Evolutionary conservation across 495 filamentous ascomycete species (phyloP).

Genomic region (Aspergillus cavernicola): DNA sequence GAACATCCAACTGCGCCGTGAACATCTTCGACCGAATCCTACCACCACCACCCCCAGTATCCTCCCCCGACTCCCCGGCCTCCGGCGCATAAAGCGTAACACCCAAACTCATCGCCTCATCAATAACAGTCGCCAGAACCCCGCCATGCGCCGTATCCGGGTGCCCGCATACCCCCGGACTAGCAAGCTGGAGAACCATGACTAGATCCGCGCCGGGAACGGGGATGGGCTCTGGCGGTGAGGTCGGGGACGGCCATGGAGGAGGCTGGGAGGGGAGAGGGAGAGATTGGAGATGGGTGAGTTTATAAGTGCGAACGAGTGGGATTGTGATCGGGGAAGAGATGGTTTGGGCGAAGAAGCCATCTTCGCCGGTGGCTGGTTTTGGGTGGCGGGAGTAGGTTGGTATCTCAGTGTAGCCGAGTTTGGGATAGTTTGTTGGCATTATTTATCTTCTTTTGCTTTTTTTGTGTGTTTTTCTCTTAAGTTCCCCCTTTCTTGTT

Average conservation of each 20-base stretch:
- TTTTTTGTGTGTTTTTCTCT: background rate
- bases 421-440: constrained; percentile 20
- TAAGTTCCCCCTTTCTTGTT: too few relatives aligned
- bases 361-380: constrained; percentile 38
- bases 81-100: constrained; percentile 28
- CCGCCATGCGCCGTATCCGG: constrained; percentile 41
- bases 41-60: constrained; percentile 8
- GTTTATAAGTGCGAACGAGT: constrained; percentile 34
- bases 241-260: constrained; percentile 33
- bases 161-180: constrained; percentile 38
- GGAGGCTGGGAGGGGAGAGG: constrained; percentile 19
- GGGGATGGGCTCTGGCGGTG: constrained; percentile 18
- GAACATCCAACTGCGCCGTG: constrained; percentile 40
- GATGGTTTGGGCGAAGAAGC: constrained; percentile 35
- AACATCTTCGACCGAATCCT: constrained; percentile 25
- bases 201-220: constrained; percentile 34
- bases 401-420: constrained; percentile 19
- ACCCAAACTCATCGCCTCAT: constrained; percentile 52
- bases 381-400: constrained; percentile 38
- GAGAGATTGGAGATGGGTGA: constrained; percentile 23
- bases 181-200: constrained; percentile 32
- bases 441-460: constrained; percentile 3
- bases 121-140: constrained; percentile 66
- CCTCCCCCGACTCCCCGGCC: background rate
- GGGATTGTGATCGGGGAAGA: constrained; percentile 38